Percentiles rank a stretch among this genome's conserved stretches.
phyloP scores from a whole-genome alignment of 73 alveolate species.

The Breviolum minutum region DNA sequence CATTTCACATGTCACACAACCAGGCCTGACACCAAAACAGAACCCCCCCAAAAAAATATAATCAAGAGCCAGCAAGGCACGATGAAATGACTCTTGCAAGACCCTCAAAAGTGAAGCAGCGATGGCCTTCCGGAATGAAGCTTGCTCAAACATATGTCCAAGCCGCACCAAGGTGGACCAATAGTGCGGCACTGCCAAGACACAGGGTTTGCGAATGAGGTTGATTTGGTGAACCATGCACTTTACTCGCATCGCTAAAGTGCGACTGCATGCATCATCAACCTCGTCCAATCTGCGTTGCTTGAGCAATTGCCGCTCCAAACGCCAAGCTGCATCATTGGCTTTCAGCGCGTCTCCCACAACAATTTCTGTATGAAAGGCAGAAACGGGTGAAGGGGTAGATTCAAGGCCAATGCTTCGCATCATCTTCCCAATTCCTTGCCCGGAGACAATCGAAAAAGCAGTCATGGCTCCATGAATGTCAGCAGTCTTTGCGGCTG shows the following conservation, averaged over 20 bases:
- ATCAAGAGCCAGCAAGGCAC: background rate
- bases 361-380: background rate
- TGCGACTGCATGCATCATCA: background rate
- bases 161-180: constrained; percentile 12
- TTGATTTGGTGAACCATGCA: background rate
- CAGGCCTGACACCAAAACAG: too few species aligned
- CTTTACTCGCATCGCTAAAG: background rate
- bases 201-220: constrained; percentile 1
- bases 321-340: background rate
- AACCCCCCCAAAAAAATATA: background rate
- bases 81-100: background rate
- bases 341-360: constrained; percentile 45
- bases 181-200: background rate
- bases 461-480: constrained; percentile 1
- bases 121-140: background rate
- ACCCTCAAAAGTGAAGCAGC: background rate
- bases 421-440: background rate
- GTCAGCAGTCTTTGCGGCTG: background rate
- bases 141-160: background rate
- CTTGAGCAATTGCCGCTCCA: background rate
- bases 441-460: background rate
- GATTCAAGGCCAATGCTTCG: background rate
- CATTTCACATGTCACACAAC: too few species aligned
- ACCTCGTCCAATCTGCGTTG: background rate
- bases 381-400: background rate